Evolutionary conservation across 441 rosid genomes (phyloP), one percentile per base, ranked within the genome.

Genomic region (Pelargonium cotyledonis): DNA sequence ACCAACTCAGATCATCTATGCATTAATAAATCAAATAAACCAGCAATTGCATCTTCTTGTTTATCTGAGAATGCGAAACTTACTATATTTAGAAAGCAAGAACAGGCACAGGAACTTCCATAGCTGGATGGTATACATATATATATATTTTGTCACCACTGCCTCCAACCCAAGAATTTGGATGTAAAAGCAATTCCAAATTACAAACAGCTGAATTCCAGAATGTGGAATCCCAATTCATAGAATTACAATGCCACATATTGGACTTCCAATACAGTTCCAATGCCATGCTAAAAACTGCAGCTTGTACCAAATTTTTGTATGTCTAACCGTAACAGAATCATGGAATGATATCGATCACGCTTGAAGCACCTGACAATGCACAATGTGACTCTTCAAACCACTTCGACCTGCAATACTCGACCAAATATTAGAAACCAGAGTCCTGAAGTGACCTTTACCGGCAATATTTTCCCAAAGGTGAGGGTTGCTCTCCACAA

Each of bases 311-410:
- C 53, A 47, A 14, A 47, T 3, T 9, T 10, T 47, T 14, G 41
- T 38, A 38, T 38, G 41, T 29, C 35, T 29, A 29, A 29, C 35
- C 35, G 35, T 29, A 29, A 29, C 35, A 29, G 35, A 29, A 29
- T 29, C 35, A 29, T 29, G 35, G 35, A 29, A 29, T 3, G 35
- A 29, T 29, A 29, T 5, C 7, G 5, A 38, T 51, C 58, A 51
- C 6, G 85, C 81, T 75, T 73, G 84, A 64, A 84, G 88, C 70
- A 78, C 85, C 76, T 84, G 85, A 65, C 88, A 82, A 67, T 84
- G 88, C 63, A 84, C 80, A 29, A 84, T 78, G 73, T 80, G 82
- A 75, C 85, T 82, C 58, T 80, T 84, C 51, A 82, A 76, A 58
- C 88, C 77, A 70, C 66, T 82, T 81, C 84, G 70, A 10, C 88